Base-by-base conservation (phyloP, 148 eudicot species). In the Amaranthus palmeri region DNA sequence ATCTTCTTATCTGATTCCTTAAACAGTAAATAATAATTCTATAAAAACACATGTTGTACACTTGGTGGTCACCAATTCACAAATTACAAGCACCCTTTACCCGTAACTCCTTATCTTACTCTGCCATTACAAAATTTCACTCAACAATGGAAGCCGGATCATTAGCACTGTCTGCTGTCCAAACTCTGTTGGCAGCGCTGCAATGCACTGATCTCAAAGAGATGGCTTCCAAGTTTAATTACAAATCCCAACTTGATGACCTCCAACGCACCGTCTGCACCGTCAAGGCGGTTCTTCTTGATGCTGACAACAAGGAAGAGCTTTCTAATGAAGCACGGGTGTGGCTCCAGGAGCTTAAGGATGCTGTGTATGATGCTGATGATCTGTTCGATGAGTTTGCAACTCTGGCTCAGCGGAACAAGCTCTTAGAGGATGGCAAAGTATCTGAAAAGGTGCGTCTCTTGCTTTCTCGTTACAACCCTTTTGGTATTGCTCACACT, bases 361-460 rank as follows among this genome's bases (percentile, higher is more conserved):
- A 60, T 7, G 75, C 36, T 44, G 59, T 80, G 14, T 72, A 76
- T 13, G 78, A 81, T 15, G 75, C 76, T 45, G 81, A 77, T 13
- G 81, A 81, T 61, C 9, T 81, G 56, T 68, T 77, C 45, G 84
- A 81, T 43, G 76, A 66, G 64, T 60, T 74, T 7, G 4, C 17
- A 36, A 81, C 81, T 36, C 51, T 60, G 8, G 72, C 72, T 43
- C 8, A 25, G 59, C 59, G 18, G 2, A 53, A 66, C 54, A 68
- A 77, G n/a, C 65, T 49, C 8, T 11, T 8, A 6, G 57, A 55
- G 41, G 41, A 7, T 1, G 17, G 12, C 7, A 67, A 55, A 5
- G 3, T 67, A 25, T 10, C 8, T 12, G 36, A 56, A 41, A 65
- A 72, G 68, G 72, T 81, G 56, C 72, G 56, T 6, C 10, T 0